Evolutionary conservation across 768 basidiomycete species (phyloP).

Genomic region (Leccinum barrowsii): DNA sequence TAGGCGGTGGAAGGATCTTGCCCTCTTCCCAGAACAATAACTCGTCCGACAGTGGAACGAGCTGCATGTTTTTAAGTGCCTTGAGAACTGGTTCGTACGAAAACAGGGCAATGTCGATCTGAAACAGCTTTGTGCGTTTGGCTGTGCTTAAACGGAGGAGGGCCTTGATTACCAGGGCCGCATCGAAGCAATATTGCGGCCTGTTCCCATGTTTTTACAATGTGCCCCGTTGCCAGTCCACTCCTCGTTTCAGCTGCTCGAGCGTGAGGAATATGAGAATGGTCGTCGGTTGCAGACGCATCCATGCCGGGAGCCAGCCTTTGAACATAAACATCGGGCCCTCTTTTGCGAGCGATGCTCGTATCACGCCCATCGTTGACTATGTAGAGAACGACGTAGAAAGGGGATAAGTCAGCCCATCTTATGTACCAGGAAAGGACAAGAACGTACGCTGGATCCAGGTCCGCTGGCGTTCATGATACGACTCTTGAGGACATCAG

Average conservation of each 20-base stretch:
- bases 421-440: background rate
- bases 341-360: conserved; percentile 63
- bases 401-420: background rate
- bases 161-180: conserved; percentile 5
- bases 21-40: conserved; percentile 51
- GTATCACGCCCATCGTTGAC: conserved; percentile 73
- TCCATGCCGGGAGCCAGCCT: conserved; percentile 88
- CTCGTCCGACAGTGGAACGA: conserved; percentile 49
- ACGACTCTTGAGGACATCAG: conserved; percentile 84
- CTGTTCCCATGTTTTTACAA: conserved; percentile 9
- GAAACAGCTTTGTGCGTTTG: conserved; percentile 42
- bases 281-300: conserved; percentile 80
- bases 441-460: conserved; percentile 60
- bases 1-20: conserved; percentile 6
- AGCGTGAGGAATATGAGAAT: conserved; percentile 84
- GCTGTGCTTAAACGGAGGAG: conserved; percentile 40
- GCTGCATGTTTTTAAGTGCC: conserved; percentile 47
- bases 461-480: conserved; percentile 89
- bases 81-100: conserved; percentile 60
- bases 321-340: conserved; percentile 92
- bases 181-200: too few relatives aligned
- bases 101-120: conserved; percentile 62
- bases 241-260: conserved; percentile 73
- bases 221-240: conserved; percentile 54
- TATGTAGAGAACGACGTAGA: conserved; percentile 16